Evolutionary conservation across 1,284 basidiomycete species (phyloP).

Genomic region (Ceratobasidium sp.): DNA sequence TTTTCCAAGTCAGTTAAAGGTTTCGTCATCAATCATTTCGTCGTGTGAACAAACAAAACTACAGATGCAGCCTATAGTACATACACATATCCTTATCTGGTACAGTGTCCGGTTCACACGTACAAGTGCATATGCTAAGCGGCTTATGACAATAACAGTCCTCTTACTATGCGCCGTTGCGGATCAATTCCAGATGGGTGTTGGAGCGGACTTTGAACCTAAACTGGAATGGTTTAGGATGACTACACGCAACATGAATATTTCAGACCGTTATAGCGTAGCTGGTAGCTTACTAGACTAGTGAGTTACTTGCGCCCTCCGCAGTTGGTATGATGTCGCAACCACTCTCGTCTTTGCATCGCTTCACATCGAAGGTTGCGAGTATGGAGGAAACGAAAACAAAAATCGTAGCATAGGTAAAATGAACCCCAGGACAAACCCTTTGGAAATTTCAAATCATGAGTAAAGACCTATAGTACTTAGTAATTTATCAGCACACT

Average conservation of each 20-base stretch:
- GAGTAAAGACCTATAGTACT: background rate
- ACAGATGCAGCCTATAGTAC: background rate
- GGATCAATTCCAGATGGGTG: background rate
- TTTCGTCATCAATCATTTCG: background rate
- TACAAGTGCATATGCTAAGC: background rate
- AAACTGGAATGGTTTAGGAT: constrained; percentile 10
- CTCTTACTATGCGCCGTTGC: background rate
- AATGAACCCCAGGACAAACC: constrained; percentile 1
- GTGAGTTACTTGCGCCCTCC: background rate
- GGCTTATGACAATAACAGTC: background rate
- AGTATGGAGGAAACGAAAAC: background rate
- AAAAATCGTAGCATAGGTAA: background rate
- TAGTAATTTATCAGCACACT: background rate
- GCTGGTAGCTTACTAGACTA: background rate
- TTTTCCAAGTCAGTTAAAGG: background rate
- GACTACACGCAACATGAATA: background rate
- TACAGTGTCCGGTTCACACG: background rate
- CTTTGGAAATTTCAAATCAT: background rate
- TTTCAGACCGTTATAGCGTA: background rate
- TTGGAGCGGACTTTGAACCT: constrained; percentile 6
- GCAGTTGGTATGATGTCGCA: background rate
- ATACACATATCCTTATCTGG: background rate
- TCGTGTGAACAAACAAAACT: background rate
- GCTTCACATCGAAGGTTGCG: background rate
- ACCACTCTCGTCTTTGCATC: background rate